These are phyloP conservation scores for Novymonas esmeraldas DNA, from an alignment of 208 protist species.

Conservation along the genomic window DNA sequence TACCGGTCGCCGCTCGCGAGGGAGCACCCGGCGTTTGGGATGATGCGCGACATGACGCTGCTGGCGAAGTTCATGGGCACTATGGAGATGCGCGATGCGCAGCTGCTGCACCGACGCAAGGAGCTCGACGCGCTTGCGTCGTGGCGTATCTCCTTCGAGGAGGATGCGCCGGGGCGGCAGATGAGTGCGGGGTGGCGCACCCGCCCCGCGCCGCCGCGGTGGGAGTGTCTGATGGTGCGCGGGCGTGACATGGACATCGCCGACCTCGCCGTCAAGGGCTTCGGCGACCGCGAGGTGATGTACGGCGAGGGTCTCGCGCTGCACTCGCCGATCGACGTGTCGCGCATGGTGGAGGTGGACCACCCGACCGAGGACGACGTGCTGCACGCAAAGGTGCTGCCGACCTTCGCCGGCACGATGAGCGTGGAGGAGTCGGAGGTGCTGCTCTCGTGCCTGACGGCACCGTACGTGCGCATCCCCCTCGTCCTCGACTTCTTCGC, in stretches of 20 bases:
- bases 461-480: conserved; percentile 86
- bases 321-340: conserved; percentile 76
- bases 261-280: conserved; percentile 72
- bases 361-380: conserved; percentile 88
- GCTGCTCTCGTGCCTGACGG: conserved; percentile 86
- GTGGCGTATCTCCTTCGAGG: conserved; percentile 85
- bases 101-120: conserved; percentile 67
- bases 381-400: conserved; percentile 72
- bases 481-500: conserved; percentile 88
- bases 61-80: conserved; percentile 79
- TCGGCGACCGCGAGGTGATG: conserved; percentile 72
- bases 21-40: conserved; percentile 65
- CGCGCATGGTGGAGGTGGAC: conserved; percentile 50
- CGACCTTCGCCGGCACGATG: conserved; percentile 76
- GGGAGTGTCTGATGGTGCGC: conserved; percentile 80
- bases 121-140: conserved; percentile 58
- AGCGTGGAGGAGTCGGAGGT: conserved; percentile 77
- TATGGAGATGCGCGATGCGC: conserved; percentile 80
- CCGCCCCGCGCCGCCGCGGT: conserved; percentile 40
- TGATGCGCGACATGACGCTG: conserved; percentile 74
- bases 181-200: conserved; percentile 83
- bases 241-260: conserved; percentile 83
- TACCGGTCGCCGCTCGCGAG: conserved; percentile 49
- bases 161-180: conserved; percentile 64
- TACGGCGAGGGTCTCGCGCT: conserved; percentile 80